These are phyloP conservation scores for Aspergillus haitiensis DNA, from an alignment of 495 filamentous ascomycete genomes.

Conservation along the genomic window DNA sequence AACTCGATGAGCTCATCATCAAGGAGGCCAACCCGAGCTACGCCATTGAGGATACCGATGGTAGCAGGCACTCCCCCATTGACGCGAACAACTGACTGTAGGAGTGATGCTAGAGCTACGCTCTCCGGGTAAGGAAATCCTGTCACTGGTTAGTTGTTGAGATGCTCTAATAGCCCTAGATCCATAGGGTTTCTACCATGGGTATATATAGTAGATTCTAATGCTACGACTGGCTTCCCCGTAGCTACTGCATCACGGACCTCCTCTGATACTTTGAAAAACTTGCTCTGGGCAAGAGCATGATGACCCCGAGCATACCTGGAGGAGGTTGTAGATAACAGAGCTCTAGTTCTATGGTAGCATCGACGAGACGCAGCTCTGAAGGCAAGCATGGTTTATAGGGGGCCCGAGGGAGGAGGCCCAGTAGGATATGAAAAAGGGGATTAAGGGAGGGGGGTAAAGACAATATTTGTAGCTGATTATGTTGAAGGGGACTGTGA, in stretches of 20 bases:
- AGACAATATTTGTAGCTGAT: not conserved
- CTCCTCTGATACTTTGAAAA: conserved; percentile 78
- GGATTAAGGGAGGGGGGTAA: not conserved
- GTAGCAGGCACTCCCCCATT: conserved; percentile 92
- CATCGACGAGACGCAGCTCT: conserved; percentile 31
- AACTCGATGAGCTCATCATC: conserved; percentile 69
- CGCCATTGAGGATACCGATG: conserved; percentile 77
- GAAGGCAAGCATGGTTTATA: conserved; percentile 30
- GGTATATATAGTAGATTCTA: conserved; percentile 89
- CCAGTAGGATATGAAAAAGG: conserved; percentile 2
- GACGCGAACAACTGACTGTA: conserved; percentile 74
- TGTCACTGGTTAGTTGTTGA: conserved; percentile 35
- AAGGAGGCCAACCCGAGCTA: conserved; percentile 75
- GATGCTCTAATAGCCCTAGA: not conserved
- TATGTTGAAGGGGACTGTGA: not conserved
- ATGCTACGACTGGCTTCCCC: conserved; percentile 79
- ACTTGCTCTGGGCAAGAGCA: conserved; percentile 45
- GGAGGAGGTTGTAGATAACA: not conserved
- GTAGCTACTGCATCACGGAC: conserved; percentile 70
- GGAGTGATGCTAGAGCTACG: conserved; percentile 61
- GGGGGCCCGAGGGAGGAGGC: not conserved
- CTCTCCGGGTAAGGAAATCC: conserved; percentile 87
- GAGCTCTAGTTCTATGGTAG: conserved; percentile 20
- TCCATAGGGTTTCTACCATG: conserved; percentile 54
- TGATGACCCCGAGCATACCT: conserved; percentile 31